Evolutionary conservation across 1,139 yeast genomes (phyloP).

Genomic region (Kodamaea plutei): DNA sequence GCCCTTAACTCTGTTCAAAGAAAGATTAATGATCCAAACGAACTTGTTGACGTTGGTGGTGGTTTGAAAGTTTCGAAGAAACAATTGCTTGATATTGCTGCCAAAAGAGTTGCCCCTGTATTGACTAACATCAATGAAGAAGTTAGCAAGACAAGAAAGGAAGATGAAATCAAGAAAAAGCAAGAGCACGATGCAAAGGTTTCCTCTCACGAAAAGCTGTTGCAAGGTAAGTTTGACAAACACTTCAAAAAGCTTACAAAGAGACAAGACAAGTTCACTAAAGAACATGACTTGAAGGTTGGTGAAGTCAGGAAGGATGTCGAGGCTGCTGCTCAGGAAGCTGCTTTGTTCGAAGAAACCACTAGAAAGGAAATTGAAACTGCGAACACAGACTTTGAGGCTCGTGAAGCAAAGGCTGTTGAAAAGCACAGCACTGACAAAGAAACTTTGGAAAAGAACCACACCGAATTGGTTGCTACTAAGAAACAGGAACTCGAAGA

Average conservation of each 20-base stretch:
- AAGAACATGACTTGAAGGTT: conserved; percentile 36
- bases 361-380: conserved; percentile 43
- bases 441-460: conserved; percentile 41
- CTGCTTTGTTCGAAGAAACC: conserved; percentile 35
- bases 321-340: conserved; percentile 28
- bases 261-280: conserved; percentile 36
- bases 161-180: conserved; percentile 44
- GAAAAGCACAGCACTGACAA: conserved; percentile 45
- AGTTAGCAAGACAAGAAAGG: conserved; percentile 45
- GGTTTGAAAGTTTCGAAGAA: conserved; percentile 54
- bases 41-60: conserved; percentile 50
- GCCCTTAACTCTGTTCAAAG: conserved; percentile 46
- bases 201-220: conserved; percentile 41
- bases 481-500: conserved; percentile 49
- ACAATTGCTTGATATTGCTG: conserved; percentile 54
- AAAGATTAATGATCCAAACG: conserved; percentile 47
- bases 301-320: conserved; percentile 28
- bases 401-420: conserved; percentile 46
- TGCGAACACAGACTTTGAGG: conserved; percentile 42
- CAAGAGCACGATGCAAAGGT: conserved; percentile 36
- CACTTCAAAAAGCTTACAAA: conserved; percentile 37
- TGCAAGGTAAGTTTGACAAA: conserved; percentile 40
- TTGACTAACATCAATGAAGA: conserved; percentile 48
- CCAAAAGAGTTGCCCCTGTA: conserved; percentile 54
- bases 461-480: conserved; percentile 45